Evolutionary conservation across 1,284 basidiomycete species (phyloP), one percentile per base, ranked within the genome.

Genomic region (Lignosus rhinocerotis): DNA sequence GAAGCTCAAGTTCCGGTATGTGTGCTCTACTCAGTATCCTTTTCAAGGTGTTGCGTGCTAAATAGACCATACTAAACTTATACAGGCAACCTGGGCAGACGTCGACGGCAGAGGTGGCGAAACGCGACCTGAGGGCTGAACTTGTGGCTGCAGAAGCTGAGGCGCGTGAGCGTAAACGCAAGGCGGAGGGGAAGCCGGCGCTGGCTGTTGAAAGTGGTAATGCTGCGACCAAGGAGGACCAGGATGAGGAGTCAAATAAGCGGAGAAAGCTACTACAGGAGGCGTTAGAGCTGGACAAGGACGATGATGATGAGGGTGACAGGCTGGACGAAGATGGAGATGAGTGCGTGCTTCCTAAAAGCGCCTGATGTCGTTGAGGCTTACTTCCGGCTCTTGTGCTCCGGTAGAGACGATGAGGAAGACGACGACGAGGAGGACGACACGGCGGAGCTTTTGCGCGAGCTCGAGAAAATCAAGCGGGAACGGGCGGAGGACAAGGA

Each of bases 381-480:
- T 17, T 8, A 17, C 16, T 2, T 1, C 25, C 34, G 21, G 51
- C 59, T 21, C 48, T 12, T 16, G 30, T 16, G 25, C 16, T 33
- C 5, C 43, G n/a, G 59, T 55, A 51, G n/a, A 47, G 8, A 70
- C 14, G 70, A 74, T 10, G 83, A 79, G 3, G 81, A 81, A 0
- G 84, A 86, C 16, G 83, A 86, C 16, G 83, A 82, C 34, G 90
- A 91, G 12, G 93, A 96, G 69, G 94, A 95, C 67, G 94, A 97
- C 63, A 95, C 93, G 0, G 94, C 93, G 0, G 94, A 96, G 68
- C 80, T 98, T 25, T 79, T 98, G 65, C 87, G 93, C 25, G 95
- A 98, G 72, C 80, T 98, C 19, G 95, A 95, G 75, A 96, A 95
- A 76, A 97, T 97, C 67, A 97, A 96, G 74, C 87, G 88, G 53